Evolutionary conservation across 768 basidiomycete genomes (phyloP), one percentile per base, ranked within the genome.

Genomic region (Chalciporus chontae): DNA sequence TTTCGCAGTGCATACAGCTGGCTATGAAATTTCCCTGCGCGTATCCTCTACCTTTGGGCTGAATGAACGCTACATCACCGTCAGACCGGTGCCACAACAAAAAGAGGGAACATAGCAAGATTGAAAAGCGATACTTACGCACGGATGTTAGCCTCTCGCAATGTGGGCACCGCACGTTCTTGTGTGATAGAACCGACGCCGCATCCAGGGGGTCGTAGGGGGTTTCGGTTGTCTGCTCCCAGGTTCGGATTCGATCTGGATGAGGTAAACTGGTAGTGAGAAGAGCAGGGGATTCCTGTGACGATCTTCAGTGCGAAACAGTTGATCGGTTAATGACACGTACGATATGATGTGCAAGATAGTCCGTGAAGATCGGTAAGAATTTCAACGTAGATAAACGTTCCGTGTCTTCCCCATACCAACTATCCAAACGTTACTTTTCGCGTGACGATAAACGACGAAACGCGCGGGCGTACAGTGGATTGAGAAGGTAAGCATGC

Each of bases 31-130:
- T 54, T 4, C 63, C 61, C 51, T 81, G 80, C 2, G 75, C 60
- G 50, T 81, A 81, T 1, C 80, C 80, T 0, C 63, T 69, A 5
- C 74, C 78, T 0, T 54, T 34, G 4, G 52, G 40, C 5, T 59
- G 67, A 50, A 76, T 54, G 36, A 73, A 73, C 4, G 72, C 78
- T 80, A 27, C 8, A 10, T 13, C 3, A 23, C 18, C 5, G 38
- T 53, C 27, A 61, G 26, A n/a, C 11, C n/a, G 17, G 2, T 18
- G 26, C 5, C 17, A 29, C 24, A 36, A 15, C 3, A 27, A 1
- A 9, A 5, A 29, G 5, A 18, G 23, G 9, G 41, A 15, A 10
- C 10, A n/a, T 13, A 3, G 11, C 26, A 1, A 6, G 3, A 7
- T 26, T 26, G 26, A 26, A 26, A n/a, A 3, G 26, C 8, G 8